Evolutionary conservation across 176 grass and related monocot genomes (phyloP), one percentile per base, ranked within the genome.

Genomic region (Eleusine coracana): DNA sequence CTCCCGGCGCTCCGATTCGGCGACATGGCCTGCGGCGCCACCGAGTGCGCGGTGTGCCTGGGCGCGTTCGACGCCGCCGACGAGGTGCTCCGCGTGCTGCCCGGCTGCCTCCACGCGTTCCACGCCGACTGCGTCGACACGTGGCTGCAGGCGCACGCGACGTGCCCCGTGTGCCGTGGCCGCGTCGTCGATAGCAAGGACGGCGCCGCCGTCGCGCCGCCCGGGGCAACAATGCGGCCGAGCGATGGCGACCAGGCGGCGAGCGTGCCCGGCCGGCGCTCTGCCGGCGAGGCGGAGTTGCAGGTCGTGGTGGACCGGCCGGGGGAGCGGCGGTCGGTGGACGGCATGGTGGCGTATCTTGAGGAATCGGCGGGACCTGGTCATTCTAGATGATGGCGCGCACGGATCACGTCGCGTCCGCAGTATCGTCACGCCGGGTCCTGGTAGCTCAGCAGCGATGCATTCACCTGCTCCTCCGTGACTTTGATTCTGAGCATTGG

Each of bases 1-100:
- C 80, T 80, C 21, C 80, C 80, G 18, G 55, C 44, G 7, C 12
- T 79, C 76, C 56, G 80, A 36, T 84, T 74, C 61, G 69, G 80
- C 18, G 84, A 84, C 70, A 38, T 39, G 37, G 75, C 8, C 8
- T 3, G 84, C 12, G 45, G 15, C 55, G 61, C 61, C 63, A 70
- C 74, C 1, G 83, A 87, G 68, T 92, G 86, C 86, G 83, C 86
- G 5, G 87, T 89, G 49, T 92, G 90, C 80, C 75, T 84, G 5
- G 83, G 42, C 45, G 4, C 72, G 67, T 87, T 89, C 80, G 48
- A 71, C 76, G 70, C 80, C 5, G 87, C 51, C n/a, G 90, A 87
- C 29, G 90, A 87, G 84, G 64, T 80, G 39, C 58, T 89, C 70
- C 84, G 90, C 20, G 87, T 89, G 29, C 66, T 92, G 58, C 84